phyloP scores from a whole-genome alignment of 2,329 filamentous ascomycete genomes.

The Cryphonectria carpinicola region DNA sequence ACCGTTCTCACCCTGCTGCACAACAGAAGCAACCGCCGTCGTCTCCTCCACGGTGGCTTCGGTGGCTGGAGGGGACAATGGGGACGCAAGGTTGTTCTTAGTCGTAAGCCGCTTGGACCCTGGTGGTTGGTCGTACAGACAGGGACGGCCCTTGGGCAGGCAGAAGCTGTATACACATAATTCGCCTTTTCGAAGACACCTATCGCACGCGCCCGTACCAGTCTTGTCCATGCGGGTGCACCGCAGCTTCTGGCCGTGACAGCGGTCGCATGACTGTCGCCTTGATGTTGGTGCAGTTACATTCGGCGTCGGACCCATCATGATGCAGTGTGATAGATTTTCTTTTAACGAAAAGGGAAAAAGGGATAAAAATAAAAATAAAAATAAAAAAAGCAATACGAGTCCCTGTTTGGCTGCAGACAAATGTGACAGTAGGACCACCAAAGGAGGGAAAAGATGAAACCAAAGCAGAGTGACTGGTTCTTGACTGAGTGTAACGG shows the following conservation, averaged over 20 bases:
- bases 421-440: no score
- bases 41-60: neutral
- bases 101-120: neutral
- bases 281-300: neutral
- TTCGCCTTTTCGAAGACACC: neutral
- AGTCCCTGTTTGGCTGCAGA: no score
- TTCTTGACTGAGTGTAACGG: neutral
- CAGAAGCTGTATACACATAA: neutral
- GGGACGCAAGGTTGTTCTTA: neutral
- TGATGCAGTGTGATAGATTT: neutral
- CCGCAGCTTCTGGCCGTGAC: slow-evolving; percentile 3
- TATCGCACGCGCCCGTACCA: neutral
- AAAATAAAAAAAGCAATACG: neutral
- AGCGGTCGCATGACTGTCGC: neutral
- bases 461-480: neutral
- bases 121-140: neutral
- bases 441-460: neutral
- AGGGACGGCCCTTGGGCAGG: neutral
- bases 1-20: neutral
- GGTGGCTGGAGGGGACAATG: neutral
- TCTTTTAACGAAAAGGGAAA: neutral
- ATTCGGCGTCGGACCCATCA: neutral
- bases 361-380: neutral
- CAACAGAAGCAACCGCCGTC: neutral
- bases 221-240: neutral